These are phyloP conservation scores for Calonectria honghensis DNA, from an alignment of 2,329 filamentous ascomycete genomes.

Conservation along the genomic window DNA sequence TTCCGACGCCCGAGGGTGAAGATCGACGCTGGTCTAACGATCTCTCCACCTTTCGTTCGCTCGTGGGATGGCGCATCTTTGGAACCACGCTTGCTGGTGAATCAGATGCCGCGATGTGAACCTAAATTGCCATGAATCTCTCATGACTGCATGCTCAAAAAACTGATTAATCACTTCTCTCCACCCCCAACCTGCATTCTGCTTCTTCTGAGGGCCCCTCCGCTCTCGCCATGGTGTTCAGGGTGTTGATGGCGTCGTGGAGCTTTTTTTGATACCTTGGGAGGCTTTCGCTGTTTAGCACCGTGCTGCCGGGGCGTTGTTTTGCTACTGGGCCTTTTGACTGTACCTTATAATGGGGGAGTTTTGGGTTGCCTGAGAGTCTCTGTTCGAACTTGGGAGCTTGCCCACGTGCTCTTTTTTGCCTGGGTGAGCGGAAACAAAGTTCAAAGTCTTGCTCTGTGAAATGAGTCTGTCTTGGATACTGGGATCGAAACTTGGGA, in stretches of 20 bases:
- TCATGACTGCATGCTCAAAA: conserved; percentile 28
- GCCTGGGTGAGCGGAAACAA: neutral
- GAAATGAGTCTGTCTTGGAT: conserved; percentile 8
- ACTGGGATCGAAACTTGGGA: conserved; percentile 3
- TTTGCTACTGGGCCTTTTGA: conserved; percentile 18
- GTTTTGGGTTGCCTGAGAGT: conserved; percentile 28
- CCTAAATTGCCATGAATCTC: conserved; percentile 25
- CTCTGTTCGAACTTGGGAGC: neutral
- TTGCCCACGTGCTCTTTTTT: neutral
- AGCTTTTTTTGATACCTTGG: conserved; percentile 55
- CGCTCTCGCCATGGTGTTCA: conserved; percentile 55
- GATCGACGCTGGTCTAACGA: neutral
- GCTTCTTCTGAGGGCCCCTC: conserved; percentile 39
- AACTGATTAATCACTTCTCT: conserved; percentile 26
- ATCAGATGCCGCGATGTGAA: conserved; percentile 18
- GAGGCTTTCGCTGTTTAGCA: conserved; percentile 31
- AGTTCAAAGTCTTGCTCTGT: conserved; percentile 17
- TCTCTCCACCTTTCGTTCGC: neutral
- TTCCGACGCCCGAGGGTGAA: neutral
- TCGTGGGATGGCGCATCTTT: conserved; percentile 15
- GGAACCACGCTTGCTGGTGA: too few relatives aligned
- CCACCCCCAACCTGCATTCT: conserved; percentile 35
- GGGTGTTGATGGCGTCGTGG: conserved; percentile 57
- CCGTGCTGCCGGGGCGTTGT: conserved; percentile 14
- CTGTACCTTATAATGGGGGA: conserved; percentile 33